Percentiles rank a stretch among this genome's conserved stretches.
These are phyloP conservation scores for Papiliotrema nemorosa DNA, from an alignment of 1,284 basidiomycete species.

Conservation along the genomic window DNA sequence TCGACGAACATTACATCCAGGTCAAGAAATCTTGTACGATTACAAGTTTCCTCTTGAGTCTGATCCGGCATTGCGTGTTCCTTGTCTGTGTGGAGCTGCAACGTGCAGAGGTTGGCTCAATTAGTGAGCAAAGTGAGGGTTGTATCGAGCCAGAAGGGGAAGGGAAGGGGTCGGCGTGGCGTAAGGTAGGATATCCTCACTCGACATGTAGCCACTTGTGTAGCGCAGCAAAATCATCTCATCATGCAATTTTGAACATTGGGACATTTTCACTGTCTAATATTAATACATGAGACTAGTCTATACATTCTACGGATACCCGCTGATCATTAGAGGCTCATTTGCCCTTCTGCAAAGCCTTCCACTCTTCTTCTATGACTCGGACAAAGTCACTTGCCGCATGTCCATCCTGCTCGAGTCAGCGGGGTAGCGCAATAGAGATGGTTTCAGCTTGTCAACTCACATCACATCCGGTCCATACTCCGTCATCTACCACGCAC, in stretches of 20 bases:
- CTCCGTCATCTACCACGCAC: conserved; percentile 66
- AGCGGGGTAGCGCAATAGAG: background rate
- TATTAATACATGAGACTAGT: too few species aligned
- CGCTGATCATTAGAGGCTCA: too few species aligned
- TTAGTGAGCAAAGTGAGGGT: too few species aligned
- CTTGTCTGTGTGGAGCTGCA: conserved; percentile 78
- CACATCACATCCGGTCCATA: conserved; percentile 81
- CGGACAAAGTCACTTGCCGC: conserved; percentile 66
- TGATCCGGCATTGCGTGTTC: conserved; percentile 56
- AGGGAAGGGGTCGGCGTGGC: too few species aligned
- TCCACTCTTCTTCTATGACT: conserved; percentile 69
- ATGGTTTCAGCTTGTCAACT: conserved; percentile 32
- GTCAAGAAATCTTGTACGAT: conserved; percentile 62
- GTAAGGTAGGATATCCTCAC: too few species aligned
- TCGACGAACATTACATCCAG: conserved; percentile 86
- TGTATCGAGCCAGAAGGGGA: too few species aligned
- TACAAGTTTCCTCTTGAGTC: conserved; percentile 46
- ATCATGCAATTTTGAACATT: too few species aligned
- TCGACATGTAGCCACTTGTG: too few species aligned
- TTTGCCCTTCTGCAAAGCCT: conserved; percentile 20
- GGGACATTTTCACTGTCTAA: too few species aligned
- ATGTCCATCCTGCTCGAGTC: conserved; percentile 57
- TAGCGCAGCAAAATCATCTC: too few species aligned
- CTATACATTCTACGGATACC: too few species aligned
- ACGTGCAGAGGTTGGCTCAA: conserved; percentile 89